Evolutionary conservation across 129 eudicot species (phyloP).

Genomic region (Saposhnikovia divaricata): DNA sequence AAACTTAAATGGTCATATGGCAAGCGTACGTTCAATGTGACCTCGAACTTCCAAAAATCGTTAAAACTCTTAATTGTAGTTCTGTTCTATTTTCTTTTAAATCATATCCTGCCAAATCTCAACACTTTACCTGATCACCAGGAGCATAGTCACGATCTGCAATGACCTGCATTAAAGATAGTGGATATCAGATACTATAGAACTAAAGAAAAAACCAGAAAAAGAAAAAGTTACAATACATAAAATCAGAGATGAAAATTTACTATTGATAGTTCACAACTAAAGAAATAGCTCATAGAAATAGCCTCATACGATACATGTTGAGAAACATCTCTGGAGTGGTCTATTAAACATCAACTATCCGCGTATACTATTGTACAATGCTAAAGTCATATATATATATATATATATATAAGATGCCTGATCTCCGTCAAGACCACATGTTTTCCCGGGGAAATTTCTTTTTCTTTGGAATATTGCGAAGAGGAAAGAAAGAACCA

Average conservation of each 20-base stretch:
- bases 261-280: neutral
- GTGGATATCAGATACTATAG: neutral
- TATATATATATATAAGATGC: neutral
- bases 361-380: neutral
- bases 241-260: neutral
- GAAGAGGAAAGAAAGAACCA: neutral
- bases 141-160: conserved; percentile 69
- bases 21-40: neutral
- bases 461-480: neutral
- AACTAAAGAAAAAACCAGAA: neutral
- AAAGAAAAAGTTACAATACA: neutral
- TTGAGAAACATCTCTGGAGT: neutral
- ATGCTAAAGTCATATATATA: neutral
- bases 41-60: neutral
- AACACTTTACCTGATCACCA: conserved; percentile 56
- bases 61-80: neutral
- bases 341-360: neutral
- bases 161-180: conserved; percentile 42
- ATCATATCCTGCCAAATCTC: neutral
- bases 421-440: neutral
- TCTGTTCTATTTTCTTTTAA: neutral
- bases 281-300: neutral
- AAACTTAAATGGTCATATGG: neutral
- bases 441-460: neutral
- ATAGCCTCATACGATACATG: neutral